A percentile compares a stretch with the other conserved stretches of the same genome.
Evolutionary conservation across 768 basidiomycete species (phyloP).

Genomic region (Megacollybia marginata): DNA sequence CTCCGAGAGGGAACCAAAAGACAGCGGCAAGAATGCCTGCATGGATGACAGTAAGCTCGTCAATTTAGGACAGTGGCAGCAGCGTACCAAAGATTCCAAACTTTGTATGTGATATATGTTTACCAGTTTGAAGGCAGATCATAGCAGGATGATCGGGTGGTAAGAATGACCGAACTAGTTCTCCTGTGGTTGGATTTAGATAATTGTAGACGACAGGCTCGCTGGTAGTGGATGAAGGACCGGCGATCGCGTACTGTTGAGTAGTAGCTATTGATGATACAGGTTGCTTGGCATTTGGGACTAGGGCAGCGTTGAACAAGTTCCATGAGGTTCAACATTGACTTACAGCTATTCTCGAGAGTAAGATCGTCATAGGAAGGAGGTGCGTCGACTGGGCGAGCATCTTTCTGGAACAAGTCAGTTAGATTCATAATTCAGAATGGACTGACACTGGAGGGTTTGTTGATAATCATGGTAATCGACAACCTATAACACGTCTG

Average conservation of each 20-base stretch:
- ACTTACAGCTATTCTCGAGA: conserved; percentile 22
- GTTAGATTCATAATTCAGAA: too few species aligned
- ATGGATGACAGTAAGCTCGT: too few species aligned
- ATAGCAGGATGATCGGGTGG: conserved; percentile 80
- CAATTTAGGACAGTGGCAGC: conserved; percentile 12
- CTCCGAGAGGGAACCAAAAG: conserved; percentile 81
- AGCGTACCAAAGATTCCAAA: conserved; percentile 66
- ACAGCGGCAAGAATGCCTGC: conserved; percentile 75
- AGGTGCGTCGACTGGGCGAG: conserved; percentile 15
- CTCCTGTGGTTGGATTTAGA: conserved; percentile 50
- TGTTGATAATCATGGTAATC: too few species aligned
- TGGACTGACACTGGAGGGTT: too few species aligned
- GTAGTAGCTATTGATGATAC: neutral
- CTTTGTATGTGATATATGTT: conserved; percentile 53
- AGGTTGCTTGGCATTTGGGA: conserved; percentile 4
- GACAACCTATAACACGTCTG: too few species aligned
- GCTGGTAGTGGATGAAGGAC: conserved; percentile 22
- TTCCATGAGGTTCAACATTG: conserved; percentile 6
- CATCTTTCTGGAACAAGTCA: too few species aligned
- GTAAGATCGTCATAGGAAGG: conserved; percentile 47
- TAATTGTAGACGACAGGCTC: conserved; percentile 62
- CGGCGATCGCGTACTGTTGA: conserved; percentile 6
- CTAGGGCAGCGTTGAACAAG: neutral
- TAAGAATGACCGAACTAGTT: conserved; percentile 52
- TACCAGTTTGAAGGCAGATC: conserved; percentile 74